Evolutionary conservation across 148 eudicot genomes (phyloP), one percentile per base, ranked within the genome.

Genomic region (Amaranthus palmeri): DNA sequence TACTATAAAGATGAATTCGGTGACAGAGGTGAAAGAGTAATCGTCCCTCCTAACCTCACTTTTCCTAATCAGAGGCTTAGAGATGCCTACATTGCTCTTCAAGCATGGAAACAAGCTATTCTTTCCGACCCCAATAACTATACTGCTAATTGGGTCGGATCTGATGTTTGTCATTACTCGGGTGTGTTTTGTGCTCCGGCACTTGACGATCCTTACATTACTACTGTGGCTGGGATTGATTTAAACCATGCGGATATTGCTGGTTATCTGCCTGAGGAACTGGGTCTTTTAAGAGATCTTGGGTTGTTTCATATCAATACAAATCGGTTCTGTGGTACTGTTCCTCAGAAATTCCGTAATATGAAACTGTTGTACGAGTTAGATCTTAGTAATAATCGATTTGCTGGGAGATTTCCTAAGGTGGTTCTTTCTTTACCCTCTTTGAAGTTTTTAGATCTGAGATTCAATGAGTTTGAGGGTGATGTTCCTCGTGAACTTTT

Each of bases 401-500:
- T 93, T 47, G 96, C 88, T 1, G 98, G 98, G 3, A 81, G 68
- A 56, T 93, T 93, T 54, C 98, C 97, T 3, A 69, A 67, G 3
- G 96, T 93, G 10, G 89, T 93, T 0, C 79, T 93, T 5, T 11
- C 73, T 2, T 70, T 93, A 1, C 91, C 91, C 2, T 15, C 75
- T 2, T 58, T 93, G 11, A 91, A 82, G 17, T 93, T 68, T 42
- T 59, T 93, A 12, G 98, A 93, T 77, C 82, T 93, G 4, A 68
- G 98, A 61, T 93, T 76, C 75, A 93, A 93, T 41, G 98, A 93
- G 80, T 91, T 93, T 18, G 98, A 93, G 73, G 98, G 98, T 0
- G 77, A 42, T 7, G 95, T 93, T 0, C 98, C 98, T 0, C 46
- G 55, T 0, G 80, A 85, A 44, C 73, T 93, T 0, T 93, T 93